Percentiles rank a stretch among this genome's conserved stretches.
These are phyloP conservation scores for Tolypocladium endophyticum DNA, from an alignment of 2,329 filamentous ascomycete genomes.

Conservation along the genomic window DNA sequence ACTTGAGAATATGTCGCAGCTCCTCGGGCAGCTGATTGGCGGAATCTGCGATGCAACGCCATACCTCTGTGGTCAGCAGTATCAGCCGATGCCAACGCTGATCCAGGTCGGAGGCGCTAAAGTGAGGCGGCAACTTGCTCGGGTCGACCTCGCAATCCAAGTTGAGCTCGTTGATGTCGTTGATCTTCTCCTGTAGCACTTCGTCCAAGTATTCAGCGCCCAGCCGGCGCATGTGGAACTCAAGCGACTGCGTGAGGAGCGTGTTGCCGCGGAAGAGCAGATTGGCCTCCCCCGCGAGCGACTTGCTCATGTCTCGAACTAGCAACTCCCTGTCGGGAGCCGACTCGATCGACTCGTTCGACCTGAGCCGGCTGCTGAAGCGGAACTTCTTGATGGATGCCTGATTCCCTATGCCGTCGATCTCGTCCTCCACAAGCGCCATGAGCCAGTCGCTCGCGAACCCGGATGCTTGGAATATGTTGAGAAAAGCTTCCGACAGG, in stretches of 20 bases:
- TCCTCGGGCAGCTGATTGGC: slow-evolving; percentile 68
- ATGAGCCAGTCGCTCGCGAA: slow-evolving; percentile 82
- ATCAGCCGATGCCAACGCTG: slow-evolving; percentile 76
- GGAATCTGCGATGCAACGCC: slow-evolving; percentile 73
- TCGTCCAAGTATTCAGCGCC: slow-evolving; percentile 90
- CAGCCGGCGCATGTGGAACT: slow-evolving; percentile 89
- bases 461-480: slow-evolving; percentile 91
- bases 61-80: slow-evolving; percentile 68
- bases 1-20: slow-evolving; percentile 75
- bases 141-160: slow-evolving; percentile 94
- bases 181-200: slow-evolving; percentile 72
- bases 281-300: slow-evolving; percentile 79
- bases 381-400: slow-evolving; percentile 62
- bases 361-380: slow-evolving; percentile 60
- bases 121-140: slow-evolving; percentile 47
- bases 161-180: slow-evolving; percentile 82
- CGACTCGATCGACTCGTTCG: slow-evolving; percentile 56
- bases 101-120: slow-evolving; percentile 57
- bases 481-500: slow-evolving; percentile 78
- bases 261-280: slow-evolving; percentile 93
- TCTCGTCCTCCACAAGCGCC: slow-evolving; percentile 90
- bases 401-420: slow-evolving; percentile 83
- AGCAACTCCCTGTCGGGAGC: slow-evolving; percentile 57
- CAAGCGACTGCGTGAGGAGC: slow-evolving; percentile 81
- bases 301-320: slow-evolving; percentile 68